Evolutionary conservation across 2,329 filamentous ascomycete genomes (phyloP).

Genomic region (Pestalotiopsis sp.): DNA sequence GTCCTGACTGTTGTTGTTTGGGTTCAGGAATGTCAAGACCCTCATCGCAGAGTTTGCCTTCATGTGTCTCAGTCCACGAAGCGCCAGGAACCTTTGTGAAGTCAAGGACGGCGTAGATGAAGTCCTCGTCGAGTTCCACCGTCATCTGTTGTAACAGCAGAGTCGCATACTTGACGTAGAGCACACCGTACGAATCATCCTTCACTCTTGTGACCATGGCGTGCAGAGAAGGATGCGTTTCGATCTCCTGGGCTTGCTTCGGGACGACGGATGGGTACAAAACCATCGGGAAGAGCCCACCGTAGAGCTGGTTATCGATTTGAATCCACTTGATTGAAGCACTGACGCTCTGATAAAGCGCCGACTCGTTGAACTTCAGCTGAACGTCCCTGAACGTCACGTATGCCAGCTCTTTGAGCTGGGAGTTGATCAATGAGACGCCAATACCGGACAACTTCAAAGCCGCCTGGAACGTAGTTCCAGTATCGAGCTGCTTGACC

Average conservation of each 20-base stretch:
- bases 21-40: conserved; percentile 91
- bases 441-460: conserved; percentile 88
- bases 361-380: conserved; percentile 90
- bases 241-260: conserved; percentile 94
- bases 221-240: conserved; percentile 92
- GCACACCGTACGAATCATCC: conserved; percentile 95
- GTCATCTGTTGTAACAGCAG: conserved; percentile 97
- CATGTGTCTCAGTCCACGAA: conserved; percentile 76
- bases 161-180: conserved; percentile 98
- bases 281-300: conserved; percentile 96
- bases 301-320: conserved; percentile 97
- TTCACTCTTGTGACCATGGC: conserved; percentile 92
- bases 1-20: conserved; percentile 77
- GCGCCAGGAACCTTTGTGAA: conserved; percentile 92
- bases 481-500: conserved; percentile 87
- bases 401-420: conserved; percentile 90
- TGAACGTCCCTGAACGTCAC: conserved; percentile 90
- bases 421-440: conserved; percentile 89
- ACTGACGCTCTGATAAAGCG: conserved; percentile 87
- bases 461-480: conserved; percentile 86
- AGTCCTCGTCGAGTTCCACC: conserved; percentile 95
- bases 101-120: conserved; percentile 93
- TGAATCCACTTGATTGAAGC: conserved; percentile 98
- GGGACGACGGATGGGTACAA: conserved; percentile 97
- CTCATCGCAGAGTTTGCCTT: conserved; percentile 87